These are phyloP conservation scores for Ormosia emarginata DNA, from an alignment of 306 rosid species.

Conservation along the genomic window DNA sequence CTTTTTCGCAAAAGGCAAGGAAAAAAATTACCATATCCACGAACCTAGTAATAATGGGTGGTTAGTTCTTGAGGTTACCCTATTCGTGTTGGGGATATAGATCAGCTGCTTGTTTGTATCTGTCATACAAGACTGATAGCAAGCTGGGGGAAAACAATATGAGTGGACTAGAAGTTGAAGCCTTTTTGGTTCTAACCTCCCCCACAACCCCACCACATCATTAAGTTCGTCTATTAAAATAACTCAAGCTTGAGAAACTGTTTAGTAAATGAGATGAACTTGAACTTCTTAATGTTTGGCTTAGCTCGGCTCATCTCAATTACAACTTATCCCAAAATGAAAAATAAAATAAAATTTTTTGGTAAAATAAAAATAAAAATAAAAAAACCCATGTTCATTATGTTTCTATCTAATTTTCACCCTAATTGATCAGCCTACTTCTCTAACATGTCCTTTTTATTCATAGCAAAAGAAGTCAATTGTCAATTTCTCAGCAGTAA, in stretches of 20 bases:
- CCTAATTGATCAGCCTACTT: neutral
- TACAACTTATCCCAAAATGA: neutral
- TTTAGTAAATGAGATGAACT: neutral
- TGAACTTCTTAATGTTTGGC: neutral
- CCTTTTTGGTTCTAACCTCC: neutral
- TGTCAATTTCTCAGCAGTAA: conserved; percentile 38
- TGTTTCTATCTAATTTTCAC: conserved; percentile 4
- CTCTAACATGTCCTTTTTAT: neutral
- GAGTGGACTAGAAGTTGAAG: neutral
- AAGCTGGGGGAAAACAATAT: neutral
- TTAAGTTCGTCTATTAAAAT: neutral
- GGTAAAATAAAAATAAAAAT: neutral
- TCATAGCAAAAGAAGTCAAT: conserved; percentile 21
- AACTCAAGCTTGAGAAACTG: neutral
- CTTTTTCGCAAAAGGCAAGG: neutral
- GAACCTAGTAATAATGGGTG: neutral
- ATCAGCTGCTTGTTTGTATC: neutral
- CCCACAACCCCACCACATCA: neutral
- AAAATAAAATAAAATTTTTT: neutral
- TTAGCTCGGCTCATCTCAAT: neutral
- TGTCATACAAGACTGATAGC: neutral
- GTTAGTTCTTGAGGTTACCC: neutral
- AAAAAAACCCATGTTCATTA: neutral
- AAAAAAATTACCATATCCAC: neutral
- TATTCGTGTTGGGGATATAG: neutral